Conservation (phyloP, 163 green algal genomes). For the Scenedesmus sp. region DNA sequence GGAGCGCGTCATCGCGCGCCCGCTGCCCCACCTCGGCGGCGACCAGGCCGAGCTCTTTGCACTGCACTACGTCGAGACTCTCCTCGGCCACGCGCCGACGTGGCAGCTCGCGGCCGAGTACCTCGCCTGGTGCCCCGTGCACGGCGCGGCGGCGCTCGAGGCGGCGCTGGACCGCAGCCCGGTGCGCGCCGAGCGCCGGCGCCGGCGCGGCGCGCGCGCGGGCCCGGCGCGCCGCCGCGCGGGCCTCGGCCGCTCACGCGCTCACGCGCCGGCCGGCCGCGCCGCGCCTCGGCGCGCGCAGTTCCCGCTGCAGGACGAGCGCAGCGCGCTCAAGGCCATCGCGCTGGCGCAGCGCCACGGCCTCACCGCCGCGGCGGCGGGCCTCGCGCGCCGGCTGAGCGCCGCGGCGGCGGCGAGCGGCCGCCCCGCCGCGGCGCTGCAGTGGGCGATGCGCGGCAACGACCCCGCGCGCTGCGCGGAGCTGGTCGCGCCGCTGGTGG, state of each 20-base stretch:
- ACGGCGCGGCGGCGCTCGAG: conserved; percentile 57
- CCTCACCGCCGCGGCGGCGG: conserved; percentile 21
- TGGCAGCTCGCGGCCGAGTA: conserved; percentile 54
- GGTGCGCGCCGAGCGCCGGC: too few relatives aligned
- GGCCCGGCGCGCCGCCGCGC: too few relatives aligned
- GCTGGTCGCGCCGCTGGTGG: conserved; percentile 47
- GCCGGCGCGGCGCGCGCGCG: too few relatives aligned
- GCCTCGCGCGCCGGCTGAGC: conserved; percentile 37
- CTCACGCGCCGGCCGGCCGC: not conserved
- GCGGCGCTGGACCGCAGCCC: conserved; percentile 52
- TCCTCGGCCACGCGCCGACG: conserved; percentile 6
- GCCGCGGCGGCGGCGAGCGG: conserved; percentile 38
- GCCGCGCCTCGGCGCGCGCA: conserved; percentile 6
- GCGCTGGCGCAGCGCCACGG: conserved; percentile 32
- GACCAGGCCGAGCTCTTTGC: conserved; percentile 40
- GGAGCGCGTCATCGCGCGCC: conserved; percentile 4
- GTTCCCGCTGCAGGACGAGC: conserved; percentile 9
- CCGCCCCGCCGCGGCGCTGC: conserved; percentile 37
- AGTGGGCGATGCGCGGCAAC: conserved; percentile 49
- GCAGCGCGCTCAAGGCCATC: conserved; percentile 32
- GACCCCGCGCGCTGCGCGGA: conserved; percentile 48
- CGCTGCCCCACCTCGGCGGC: conserved; percentile 6
- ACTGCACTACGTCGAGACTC: conserved; percentile 36
- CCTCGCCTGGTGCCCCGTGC: conserved; percentile 58
- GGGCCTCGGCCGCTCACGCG: too few relatives aligned